These are phyloP conservation scores for Cladosporium sp. DNA, from an alignment of 2,329 filamentous ascomycete genomes.

Conservation along the genomic window DNA sequence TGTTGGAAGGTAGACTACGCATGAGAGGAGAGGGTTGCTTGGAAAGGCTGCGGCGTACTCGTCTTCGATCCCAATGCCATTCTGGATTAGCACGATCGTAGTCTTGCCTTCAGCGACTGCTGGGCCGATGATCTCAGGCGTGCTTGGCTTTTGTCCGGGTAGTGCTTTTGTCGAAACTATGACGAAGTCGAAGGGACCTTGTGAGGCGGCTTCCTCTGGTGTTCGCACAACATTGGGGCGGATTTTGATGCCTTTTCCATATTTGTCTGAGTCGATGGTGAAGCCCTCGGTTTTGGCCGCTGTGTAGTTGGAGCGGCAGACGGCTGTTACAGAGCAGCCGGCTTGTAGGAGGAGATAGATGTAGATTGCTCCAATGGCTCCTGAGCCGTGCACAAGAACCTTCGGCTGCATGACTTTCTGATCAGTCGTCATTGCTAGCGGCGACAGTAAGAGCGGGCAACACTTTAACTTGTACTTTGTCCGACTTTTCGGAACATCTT, in stretches of 20 bases:
- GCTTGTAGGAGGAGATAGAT: constrained; percentile 39
- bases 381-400: constrained; percentile 41
- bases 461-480: too few relatives aligned
- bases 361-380: constrained; percentile 41
- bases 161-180: constrained; percentile 46
- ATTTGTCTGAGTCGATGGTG: constrained; percentile 37
- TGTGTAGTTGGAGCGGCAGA: constrained; percentile 45
- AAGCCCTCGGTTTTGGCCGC: constrained; percentile 39
- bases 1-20: constrained; percentile 49
- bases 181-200: constrained; percentile 43
- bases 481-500: too few relatives aligned
- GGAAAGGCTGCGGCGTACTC: constrained; percentile 50
- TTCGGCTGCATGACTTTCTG: constrained; percentile 22
- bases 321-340: constrained; percentile 37
- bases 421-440: too few relatives aligned
- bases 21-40: constrained; percentile 50
- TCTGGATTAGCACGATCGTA: constrained; percentile 57
- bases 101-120: constrained; percentile 41
- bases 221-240: constrained; percentile 33
- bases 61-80: constrained; percentile 58
- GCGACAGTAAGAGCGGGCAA: too few relatives aligned
- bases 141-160: constrained; percentile 30
- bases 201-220: constrained; percentile 33
- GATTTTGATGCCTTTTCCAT: constrained; percentile 34
- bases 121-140: constrained; percentile 34